Percentiles rank a stretch among this genome's conserved stretches.
Conservation (phyloP, 805 yeast genomes). For the Candida insectorum region DNA sequence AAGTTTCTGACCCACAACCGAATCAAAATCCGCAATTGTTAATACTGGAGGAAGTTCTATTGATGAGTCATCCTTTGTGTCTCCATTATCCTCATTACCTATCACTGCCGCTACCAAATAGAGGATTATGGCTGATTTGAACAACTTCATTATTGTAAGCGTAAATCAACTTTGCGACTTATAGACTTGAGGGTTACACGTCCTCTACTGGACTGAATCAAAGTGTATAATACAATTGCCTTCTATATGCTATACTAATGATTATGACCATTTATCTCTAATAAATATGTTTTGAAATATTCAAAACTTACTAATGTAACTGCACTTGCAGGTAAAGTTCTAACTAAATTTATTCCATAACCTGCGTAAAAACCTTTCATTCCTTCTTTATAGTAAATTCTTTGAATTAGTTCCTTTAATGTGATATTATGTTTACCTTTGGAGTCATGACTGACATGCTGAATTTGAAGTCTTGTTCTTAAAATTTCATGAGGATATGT, state of each 20-base stretch:
- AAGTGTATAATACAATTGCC: no score
- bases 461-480: conserved; percentile 85
- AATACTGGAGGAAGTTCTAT: conserved; percentile 48
- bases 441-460: no score
- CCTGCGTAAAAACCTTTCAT: conserved; percentile 85
- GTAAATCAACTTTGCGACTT: no score
- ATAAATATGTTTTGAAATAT: conserved; percentile 58
- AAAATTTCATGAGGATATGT: conserved; percentile 96
- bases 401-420: conserved; percentile 29
- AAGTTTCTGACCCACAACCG: conserved; percentile 46
- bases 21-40: conserved; percentile 48
- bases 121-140: no score
- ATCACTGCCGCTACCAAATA: no score
- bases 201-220: no score
- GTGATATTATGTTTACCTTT: conserved; percentile 3
- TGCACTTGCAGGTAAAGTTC: conserved; percentile 95
- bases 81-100: no score
- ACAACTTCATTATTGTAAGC: no score
- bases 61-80: no score
- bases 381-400: conserved; percentile 66
- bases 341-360: conserved; percentile 73
- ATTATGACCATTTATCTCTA: conserved; percentile 16
- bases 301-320: conserved; percentile 94
- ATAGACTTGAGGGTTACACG: no score
- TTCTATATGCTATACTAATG: no score